phyloP scores from a whole-genome alignment of 139 green algal species.

The Spirogloea muscicola region DNA sequence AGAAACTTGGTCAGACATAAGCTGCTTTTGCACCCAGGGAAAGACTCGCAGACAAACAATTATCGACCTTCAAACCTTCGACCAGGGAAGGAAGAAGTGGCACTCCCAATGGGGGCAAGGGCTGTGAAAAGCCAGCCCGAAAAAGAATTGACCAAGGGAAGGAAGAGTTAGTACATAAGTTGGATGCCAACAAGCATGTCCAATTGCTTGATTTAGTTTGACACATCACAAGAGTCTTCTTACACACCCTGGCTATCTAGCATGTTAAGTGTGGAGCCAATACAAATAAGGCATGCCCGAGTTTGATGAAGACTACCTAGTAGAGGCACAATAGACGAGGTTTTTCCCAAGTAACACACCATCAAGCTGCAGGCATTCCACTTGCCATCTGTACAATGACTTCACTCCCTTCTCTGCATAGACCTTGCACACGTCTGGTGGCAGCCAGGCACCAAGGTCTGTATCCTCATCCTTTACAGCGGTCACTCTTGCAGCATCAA shows the following conservation, averaged over 20 bases:
- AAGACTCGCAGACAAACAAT: background rate
- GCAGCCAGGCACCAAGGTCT: constrained; percentile 5
- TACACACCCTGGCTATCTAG: background rate
- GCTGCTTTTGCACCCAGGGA: constrained; percentile 12
- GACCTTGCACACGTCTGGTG: constrained; percentile 16
- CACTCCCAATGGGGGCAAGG: background rate
- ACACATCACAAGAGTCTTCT: background rate
- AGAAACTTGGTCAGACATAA: background rate
- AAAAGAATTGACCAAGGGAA: background rate
- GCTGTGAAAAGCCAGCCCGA: background rate
- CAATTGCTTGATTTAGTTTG: background rate
- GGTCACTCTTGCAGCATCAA: too few relatives aligned
- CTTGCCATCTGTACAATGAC: constrained; percentile 43
- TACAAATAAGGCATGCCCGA: background rate
- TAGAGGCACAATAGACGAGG: constrained; percentile 80
- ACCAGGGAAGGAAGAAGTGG: too few relatives aligned
- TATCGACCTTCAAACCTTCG: background rate
- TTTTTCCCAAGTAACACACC: constrained; percentile 70
- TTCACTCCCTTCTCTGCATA: constrained; percentile 33
- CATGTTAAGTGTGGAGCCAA: background rate
- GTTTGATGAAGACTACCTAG: constrained; percentile 26
- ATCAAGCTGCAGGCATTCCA: constrained; percentile 50
- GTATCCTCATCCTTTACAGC: background rate
- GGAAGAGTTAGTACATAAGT: constrained; percentile 1
- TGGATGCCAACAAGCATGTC: too few relatives aligned